These are phyloP conservation scores for Selaginella tamariscina DNA, from an alignment of 75 land plant species.

Conservation along the genomic window DNA sequence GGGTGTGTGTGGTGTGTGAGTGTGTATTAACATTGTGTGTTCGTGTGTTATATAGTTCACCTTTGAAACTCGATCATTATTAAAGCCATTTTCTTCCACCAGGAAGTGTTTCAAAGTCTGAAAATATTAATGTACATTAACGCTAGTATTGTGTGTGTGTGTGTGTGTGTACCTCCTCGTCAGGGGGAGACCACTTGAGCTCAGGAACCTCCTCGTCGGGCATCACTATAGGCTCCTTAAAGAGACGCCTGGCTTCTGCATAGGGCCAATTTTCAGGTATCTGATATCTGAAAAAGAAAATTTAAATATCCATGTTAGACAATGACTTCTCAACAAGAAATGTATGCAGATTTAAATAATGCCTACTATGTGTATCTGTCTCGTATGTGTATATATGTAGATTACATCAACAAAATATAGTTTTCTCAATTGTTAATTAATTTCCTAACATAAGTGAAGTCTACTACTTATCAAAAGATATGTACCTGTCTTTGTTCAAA, in stretches of 20 bases:
- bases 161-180: constrained; percentile 81
- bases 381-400: no score
- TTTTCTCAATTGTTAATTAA: no score
- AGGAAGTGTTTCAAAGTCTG: constrained; percentile 70
- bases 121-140: not conserved
- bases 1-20: not conserved
- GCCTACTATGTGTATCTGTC: no score
- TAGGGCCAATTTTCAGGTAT: constrained; percentile 91
- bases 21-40: not conserved
- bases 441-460: not conserved
- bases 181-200: constrained; percentile 75
- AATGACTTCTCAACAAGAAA: not conserved
- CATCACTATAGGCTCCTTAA: constrained; percentile 71
- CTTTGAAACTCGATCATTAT: constrained; percentile 77
- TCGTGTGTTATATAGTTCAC: constrained; percentile 17
- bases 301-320: no score
- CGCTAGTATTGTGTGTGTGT: no score
- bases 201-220: constrained; percentile 39
- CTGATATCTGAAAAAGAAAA: constrained; percentile 75
- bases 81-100: constrained; percentile 94
- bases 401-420: no score
- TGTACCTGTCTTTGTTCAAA: constrained; percentile 71
- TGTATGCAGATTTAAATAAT: no score
- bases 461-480: not conserved
- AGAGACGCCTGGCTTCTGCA: constrained; percentile 72